A percentile compares a stretch with the other conserved stretches of the same genome.
These are phyloP conservation scores for Petunia secreta DNA, from an alignment of 257 asterid genomes.

Conservation along the genomic window DNA sequence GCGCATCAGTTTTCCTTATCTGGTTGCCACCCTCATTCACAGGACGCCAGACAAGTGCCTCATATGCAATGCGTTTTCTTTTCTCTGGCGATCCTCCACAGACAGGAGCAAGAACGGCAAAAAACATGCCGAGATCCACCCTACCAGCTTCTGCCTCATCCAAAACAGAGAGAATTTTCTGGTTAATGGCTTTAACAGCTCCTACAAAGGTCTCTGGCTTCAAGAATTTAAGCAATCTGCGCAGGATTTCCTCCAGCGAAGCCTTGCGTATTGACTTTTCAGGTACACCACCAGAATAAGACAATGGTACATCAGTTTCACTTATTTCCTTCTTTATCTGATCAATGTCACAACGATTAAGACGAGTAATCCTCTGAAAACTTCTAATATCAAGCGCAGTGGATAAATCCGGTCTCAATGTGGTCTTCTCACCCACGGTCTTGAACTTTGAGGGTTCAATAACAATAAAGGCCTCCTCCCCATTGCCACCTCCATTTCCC, in stretches of 20 bases:
- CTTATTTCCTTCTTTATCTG: conserved; percentile 80
- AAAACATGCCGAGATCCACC: conserved; percentile 91
- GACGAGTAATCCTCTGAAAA: conserved; percentile 88
- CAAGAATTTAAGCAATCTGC: conserved; percentile 75
- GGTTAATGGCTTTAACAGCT: conserved; percentile 90
- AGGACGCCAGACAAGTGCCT: conserved; percentile 91
- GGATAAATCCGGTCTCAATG: conserved; percentile 66
- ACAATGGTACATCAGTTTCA: conserved; percentile 74
- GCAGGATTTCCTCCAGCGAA: conserved; percentile 76
- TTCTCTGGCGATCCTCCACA: conserved; percentile 83
- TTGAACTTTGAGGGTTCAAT: conserved; percentile 79
- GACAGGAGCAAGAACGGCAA: conserved; percentile 81
- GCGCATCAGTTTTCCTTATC: conserved; percentile 79
- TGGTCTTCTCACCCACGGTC: conserved; percentile 76
- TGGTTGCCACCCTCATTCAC: conserved; percentile 70
- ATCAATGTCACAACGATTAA: conserved; percentile 83
- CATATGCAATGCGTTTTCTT: conserved; percentile 82
- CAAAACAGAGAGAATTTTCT: conserved; percentile 73
- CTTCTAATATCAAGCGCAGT: conserved; percentile 79
- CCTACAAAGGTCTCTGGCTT: conserved; percentile 96
- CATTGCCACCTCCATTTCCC: conserved; percentile 64
- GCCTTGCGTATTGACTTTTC: conserved; percentile 94
- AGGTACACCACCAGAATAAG: conserved; percentile 87
- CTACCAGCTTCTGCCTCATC: conserved; percentile 89
- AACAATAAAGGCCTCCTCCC: conserved; percentile 70